Percentiles rank a stretch among this genome's conserved stretches.
These are phyloP conservation scores for Cymbopogon flexuosus DNA, from an alignment of 202 grass and related monocot species.

Conservation along the genomic window DNA sequence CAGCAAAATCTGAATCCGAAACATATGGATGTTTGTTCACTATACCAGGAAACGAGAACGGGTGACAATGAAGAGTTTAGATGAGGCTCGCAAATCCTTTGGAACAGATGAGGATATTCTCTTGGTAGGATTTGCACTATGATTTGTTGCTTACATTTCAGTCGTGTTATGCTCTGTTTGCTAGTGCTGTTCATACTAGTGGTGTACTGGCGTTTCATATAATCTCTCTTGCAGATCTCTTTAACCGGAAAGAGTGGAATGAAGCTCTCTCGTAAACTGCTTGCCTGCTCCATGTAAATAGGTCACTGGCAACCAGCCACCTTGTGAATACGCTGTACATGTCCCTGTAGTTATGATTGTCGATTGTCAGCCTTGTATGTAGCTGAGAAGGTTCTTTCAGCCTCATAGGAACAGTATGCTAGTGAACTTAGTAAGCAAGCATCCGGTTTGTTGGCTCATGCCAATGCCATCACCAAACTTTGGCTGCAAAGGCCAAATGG, in stretches of 20 bases:
- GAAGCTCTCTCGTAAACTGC: constrained; percentile 43
- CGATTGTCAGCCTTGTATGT: constrained; percentile 22
- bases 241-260: constrained; percentile 52
- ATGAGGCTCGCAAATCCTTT: constrained; percentile 85
- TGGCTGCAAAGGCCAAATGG: background rate
- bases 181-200: background rate
- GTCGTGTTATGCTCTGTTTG: background rate
- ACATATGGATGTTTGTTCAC: background rate
- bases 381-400: background rate
- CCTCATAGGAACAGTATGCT: constrained; percentile 23
- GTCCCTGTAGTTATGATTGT: constrained; percentile 21
- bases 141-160: background rate
- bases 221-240: constrained; percentile 49
- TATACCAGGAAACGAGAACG: constrained; percentile 61
- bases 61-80: constrained; percentile 76
- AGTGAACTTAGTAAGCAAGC: constrained; percentile 16
- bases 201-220: background rate
- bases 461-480: background rate
- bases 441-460: background rate
- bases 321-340: constrained; percentile 51
- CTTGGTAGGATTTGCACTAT: constrained; percentile 44
- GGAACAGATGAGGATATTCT: constrained; percentile 98
- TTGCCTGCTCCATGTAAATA: constrained; percentile 38
- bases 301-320: background rate
- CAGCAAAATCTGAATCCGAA: background rate